A percentile compares a stretch with the other conserved stretches of the same genome.
Conservation (phyloP, 192 early-diverging fungal genomes). For the Coemansia sp. region DNA sequence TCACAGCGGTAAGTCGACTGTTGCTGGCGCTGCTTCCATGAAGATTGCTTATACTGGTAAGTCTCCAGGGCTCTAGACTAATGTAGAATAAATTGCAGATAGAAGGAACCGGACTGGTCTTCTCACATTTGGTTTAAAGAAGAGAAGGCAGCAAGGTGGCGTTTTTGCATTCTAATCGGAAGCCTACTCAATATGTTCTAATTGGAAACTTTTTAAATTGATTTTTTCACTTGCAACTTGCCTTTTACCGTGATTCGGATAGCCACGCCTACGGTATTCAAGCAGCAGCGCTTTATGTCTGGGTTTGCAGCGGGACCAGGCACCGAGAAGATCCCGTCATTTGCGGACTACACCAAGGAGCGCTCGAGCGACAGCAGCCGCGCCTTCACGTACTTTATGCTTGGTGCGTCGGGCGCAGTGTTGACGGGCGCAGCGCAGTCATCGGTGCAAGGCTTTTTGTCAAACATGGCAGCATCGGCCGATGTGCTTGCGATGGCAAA, state of each 20-base stretch:
- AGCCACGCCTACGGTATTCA: constrained; percentile 30
- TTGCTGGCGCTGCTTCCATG: constrained; percentile 26
- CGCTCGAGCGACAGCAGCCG: constrained; percentile 67
- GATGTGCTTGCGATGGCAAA: constrained; percentile 98
- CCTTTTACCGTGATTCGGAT: background rate
- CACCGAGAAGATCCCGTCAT: constrained; percentile 71
- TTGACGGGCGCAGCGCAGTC: constrained; percentile 85
- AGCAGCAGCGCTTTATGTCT: constrained; percentile 58
- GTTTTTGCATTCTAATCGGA: too few relatives aligned
- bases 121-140: too few relatives aligned
- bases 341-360: constrained; percentile 75
- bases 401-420: constrained; percentile 84
- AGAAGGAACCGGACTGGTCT: too few relatives aligned
- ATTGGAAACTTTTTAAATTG: background rate
- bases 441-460: constrained; percentile 75
- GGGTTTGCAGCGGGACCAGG: constrained; percentile 60
- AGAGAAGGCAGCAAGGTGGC: too few relatives aligned
- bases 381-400: constrained; percentile 89
- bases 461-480: constrained; percentile 92
- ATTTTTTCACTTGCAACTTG: constrained; percentile 6
- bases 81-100: too few relatives aligned
- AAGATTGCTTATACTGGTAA: constrained; percentile 49
- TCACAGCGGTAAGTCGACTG: constrained; percentile 37
- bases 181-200: too few relatives aligned
- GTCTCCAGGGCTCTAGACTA: background rate